Conservation (phyloP, 1,284 basidiomycete species). For the Leccinum pachyderme region DNA sequence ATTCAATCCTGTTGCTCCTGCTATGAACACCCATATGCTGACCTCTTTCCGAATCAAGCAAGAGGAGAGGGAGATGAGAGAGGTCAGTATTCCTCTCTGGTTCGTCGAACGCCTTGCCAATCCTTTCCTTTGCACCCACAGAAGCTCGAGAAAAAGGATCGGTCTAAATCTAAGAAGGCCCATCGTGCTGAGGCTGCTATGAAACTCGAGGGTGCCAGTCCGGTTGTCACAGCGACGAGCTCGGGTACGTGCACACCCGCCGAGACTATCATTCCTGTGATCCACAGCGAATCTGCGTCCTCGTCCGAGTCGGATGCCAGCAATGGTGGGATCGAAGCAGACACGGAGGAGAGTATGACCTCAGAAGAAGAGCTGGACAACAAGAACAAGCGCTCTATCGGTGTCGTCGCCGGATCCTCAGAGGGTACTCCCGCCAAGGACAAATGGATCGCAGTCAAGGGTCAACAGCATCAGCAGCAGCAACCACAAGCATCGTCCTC, state of each 20-base stretch:
- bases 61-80: slow-evolving; percentile 50
- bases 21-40: slow-evolving; percentile 10
- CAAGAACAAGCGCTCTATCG: slow-evolving; percentile 12
- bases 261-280: slow-evolving; percentile 30
- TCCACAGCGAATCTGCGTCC: slow-evolving; percentile 29
- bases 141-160: slow-evolving; percentile 59
- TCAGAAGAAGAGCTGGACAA: slow-evolving; percentile 66
- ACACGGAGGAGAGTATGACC: slow-evolving; percentile 69
- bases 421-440: slow-evolving; percentile 43
- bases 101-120: slow-evolving; percentile 1
- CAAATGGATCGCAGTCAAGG: slow-evolving; percentile 71
- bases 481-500: background rate
- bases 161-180: slow-evolving; percentile 54
- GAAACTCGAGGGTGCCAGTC: slow-evolving; percentile 31
- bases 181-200: slow-evolving; percentile 38
- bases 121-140: slow-evolving; percentile 18
- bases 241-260: slow-evolving; percentile 27
- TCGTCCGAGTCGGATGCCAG: slow-evolving; percentile 58
- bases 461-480: slow-evolving; percentile 16
- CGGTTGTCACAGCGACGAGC: slow-evolving; percentile 21
- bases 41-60: slow-evolving; percentile 36
- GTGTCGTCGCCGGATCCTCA: slow-evolving; percentile 20
- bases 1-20: background rate
- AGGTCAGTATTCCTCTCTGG: slow-evolving; percentile 38
- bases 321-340: slow-evolving; percentile 60